Evolutionary conservation across 371 early-diverging fungal genomes (phyloP).

Genomic region (Chytridium lagenaria): DNA sequence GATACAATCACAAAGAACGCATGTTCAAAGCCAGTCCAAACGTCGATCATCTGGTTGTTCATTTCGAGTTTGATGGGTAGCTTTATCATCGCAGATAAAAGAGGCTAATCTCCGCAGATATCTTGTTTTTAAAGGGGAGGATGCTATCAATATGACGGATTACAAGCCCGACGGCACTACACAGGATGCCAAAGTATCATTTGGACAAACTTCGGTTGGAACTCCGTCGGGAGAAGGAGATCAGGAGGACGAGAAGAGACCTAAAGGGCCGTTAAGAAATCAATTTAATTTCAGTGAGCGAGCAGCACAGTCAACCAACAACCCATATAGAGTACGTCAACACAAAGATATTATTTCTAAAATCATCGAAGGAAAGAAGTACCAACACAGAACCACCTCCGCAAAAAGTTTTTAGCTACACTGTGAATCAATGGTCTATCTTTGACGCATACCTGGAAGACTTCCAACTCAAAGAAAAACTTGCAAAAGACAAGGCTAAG

Average conservation of each 20-base stretch:
- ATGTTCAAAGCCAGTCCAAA: constrained; percentile 61
- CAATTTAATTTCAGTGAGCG: constrained; percentile 68
- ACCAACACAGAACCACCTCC: constrained; percentile 71
- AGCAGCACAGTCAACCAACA: constrained; percentile 63
- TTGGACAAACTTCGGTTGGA: background rate
- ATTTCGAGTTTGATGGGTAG: constrained; percentile 68
- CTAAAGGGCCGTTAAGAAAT: constrained; percentile 52
- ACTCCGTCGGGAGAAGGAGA: constrained; percentile 33
- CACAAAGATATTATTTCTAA: background rate
- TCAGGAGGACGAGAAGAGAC: constrained; percentile 45
- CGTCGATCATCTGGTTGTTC: constrained; percentile 61
- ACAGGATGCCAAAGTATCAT: constrained; percentile 12
- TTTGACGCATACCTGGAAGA: constrained; percentile 67
- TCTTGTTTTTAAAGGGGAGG: constrained; percentile 46
- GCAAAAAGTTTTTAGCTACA: constrained; percentile 52
- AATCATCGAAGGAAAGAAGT: constrained; percentile 48
- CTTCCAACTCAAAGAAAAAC: constrained; percentile 58
- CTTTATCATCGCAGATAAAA: background rate
- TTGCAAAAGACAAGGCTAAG: constrained; percentile 61
- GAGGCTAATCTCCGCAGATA: constrained; percentile 32
- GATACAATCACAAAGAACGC: constrained; percentile 61
- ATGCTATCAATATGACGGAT: constrained; percentile 29
- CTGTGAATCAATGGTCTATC: constrained; percentile 66
- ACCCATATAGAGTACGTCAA: constrained; percentile 54
- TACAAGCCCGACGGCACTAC: constrained; percentile 22